Conservation (phyloP, 1,139 yeast species). For the Magnusiomyces suaveolens region DNA sequence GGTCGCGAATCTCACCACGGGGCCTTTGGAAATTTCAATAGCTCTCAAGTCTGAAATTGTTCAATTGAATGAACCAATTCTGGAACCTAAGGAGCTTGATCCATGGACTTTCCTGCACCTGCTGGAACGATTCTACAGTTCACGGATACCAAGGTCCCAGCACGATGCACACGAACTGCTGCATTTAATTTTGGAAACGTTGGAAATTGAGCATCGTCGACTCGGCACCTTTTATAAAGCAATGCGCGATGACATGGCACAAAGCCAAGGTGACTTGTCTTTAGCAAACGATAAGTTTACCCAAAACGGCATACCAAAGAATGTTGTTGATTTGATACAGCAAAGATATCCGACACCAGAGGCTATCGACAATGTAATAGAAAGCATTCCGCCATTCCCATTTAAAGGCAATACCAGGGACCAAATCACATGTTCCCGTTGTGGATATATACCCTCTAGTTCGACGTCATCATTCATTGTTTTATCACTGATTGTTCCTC, state of each 20-base stretch:
- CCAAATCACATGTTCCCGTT: conserved; percentile 57
- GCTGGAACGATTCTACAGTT: conserved; percentile 66
- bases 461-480: conserved; percentile 57
- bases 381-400: conserved; percentile 51
- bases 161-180: conserved; percentile 93
- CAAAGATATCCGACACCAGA: background rate
- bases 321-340: no score
- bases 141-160: conserved; percentile 70
- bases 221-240: conserved; percentile 34
- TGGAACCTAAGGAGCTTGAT: conserved; percentile 47
- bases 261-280: conserved; percentile 14
- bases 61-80: conserved; percentile 55
- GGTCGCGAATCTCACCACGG: conserved; percentile 2
- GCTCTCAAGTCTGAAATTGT: conserved; percentile 48
- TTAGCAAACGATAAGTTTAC: no score
- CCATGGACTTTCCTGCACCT: conserved; percentile 73
- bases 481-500: conserved; percentile 68
- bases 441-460: conserved; percentile 55
- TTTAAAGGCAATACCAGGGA: conserved; percentile 60
- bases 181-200: conserved; percentile 67
- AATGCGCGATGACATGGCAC: conserved; percentile 14
- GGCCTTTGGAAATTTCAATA: conserved; percentile 16
- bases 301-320: no score
- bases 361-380: background rate
- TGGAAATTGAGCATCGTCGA: conserved; percentile 54